A percentile compares a stretch with the other conserved stretches of the same genome.
phyloP scores from a whole-genome alignment of 2,329 filamentous ascomycete genomes.

The Ophioceras dolichostomum region DNA sequence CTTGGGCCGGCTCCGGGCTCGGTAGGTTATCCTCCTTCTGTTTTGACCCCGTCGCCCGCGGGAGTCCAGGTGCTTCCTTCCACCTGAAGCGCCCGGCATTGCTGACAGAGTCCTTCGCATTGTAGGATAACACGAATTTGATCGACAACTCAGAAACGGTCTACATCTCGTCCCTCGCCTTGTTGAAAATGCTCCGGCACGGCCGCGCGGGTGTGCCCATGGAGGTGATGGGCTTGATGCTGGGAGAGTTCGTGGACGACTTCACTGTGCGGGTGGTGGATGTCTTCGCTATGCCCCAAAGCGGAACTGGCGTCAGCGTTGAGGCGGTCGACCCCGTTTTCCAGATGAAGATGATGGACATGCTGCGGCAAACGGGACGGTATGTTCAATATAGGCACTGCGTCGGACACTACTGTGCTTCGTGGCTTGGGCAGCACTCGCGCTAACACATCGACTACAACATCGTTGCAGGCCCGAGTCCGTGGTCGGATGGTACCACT shows the following conservation, averaged over 20 bases:
- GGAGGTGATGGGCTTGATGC: constrained; percentile 99
- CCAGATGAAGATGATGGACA: constrained; percentile 99
- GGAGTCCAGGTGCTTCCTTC: background rate
- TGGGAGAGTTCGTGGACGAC: constrained; percentile 97
- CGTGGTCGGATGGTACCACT: constrained; percentile 99
- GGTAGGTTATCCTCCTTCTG: constrained; percentile 30
- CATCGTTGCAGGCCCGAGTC: constrained; percentile 65
- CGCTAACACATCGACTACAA: constrained; percentile 5
- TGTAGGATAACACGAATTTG: constrained; percentile 74
- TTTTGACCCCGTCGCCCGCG: too few relatives aligned
- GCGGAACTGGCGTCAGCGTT: constrained; percentile 93
- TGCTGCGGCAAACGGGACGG: constrained; percentile 95
- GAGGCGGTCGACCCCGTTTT: constrained; percentile 98
- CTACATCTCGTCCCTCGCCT: constrained; percentile 93
- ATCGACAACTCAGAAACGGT: constrained; percentile 99
- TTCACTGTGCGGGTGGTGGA: constrained; percentile 98
- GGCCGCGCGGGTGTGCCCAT: constrained; percentile 95
- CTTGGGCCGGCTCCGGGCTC: constrained; percentile 47
- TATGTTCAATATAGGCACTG: too few relatives aligned
- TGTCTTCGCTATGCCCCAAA: constrained; percentile 98
- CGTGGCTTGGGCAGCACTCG: background rate
- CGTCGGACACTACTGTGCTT: too few relatives aligned
- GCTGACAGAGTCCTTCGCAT: background rate
- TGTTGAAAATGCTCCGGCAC: constrained; percentile 97
- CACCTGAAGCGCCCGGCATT: background rate